Percentiles rank a stretch among this genome's conserved stretches.
Conservation (phyloP, 2,329 filamentous ascomycete species). For the Bretziella fagacearum region DNA sequence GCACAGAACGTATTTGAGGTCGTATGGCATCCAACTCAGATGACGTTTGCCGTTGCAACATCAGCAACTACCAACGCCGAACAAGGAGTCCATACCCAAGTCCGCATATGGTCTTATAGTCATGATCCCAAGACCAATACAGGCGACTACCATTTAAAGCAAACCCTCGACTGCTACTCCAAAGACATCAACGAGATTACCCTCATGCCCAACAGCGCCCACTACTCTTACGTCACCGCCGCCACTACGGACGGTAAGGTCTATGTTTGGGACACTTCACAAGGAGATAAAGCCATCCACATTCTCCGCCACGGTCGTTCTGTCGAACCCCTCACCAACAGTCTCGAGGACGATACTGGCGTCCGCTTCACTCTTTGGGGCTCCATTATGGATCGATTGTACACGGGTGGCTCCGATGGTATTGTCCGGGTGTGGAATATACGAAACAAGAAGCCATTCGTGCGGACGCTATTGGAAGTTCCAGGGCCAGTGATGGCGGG, state of each 20-base stretch:
- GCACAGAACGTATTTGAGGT: slow-evolving; percentile 48
- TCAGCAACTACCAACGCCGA: slow-evolving; percentile 28
- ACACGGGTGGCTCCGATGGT: slow-evolving; percentile 47
- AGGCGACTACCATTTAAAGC: slow-evolving; percentile 26
- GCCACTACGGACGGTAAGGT: slow-evolving; percentile 44
- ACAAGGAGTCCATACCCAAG: slow-evolving; percentile 34
- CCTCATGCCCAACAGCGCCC: slow-evolving; percentile 36
- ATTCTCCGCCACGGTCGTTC: slow-evolving; percentile 34
- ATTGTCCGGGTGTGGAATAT: slow-evolving; percentile 47
- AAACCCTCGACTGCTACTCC: slow-evolving; percentile 41
- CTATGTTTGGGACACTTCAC: slow-evolving; percentile 46
- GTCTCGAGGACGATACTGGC: slow-evolving; percentile 40
- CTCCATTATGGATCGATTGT: slow-evolving; percentile 37
- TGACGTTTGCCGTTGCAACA: slow-evolving; percentile 40
- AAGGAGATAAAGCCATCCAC: slow-evolving; percentile 38
- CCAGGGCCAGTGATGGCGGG: slow-evolving; percentile 41
- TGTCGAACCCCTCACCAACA: slow-evolving; percentile 26
- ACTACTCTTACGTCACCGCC: slow-evolving; percentile 39
- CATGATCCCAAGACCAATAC: neutral
- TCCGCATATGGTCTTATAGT: slow-evolving; percentile 26
- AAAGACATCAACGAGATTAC: slow-evolving; percentile 46
- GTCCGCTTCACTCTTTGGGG: slow-evolving; percentile 50
- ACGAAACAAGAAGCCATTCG: slow-evolving; percentile 23
- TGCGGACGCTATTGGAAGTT: slow-evolving; percentile 37
- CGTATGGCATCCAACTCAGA: slow-evolving; percentile 40